These are phyloP conservation scores for Endoconidiophora laricicola DNA, from an alignment of 2,329 filamentous ascomycete species.

Conservation along the genomic window DNA sequence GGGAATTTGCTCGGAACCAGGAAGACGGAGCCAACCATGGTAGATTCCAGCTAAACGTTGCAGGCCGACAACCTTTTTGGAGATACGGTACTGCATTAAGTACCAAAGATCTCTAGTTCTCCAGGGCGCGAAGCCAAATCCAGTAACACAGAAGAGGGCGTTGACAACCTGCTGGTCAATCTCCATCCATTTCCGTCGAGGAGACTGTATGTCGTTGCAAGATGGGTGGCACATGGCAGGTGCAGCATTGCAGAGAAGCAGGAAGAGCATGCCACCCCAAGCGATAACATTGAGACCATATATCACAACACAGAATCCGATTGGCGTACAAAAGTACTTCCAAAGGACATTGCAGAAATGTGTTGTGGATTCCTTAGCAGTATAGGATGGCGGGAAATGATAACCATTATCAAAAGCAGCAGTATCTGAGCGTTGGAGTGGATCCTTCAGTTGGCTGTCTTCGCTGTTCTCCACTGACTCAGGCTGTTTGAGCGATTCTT, in stretches of 20 bases:
- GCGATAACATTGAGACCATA: constrained; percentile 73
- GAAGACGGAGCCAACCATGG: constrained; percentile 56
- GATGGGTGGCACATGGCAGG: constrained; percentile 55
- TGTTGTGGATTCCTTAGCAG: constrained; percentile 39
- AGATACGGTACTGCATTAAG: constrained; percentile 46
- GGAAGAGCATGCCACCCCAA: constrained; percentile 83
- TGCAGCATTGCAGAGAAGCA: constrained; percentile 60
- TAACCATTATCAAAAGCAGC: constrained; percentile 45
- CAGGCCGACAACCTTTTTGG: constrained; percentile 36
- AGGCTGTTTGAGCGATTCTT: background rate
- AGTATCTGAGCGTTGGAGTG: constrained; percentile 14
- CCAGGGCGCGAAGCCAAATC: constrained; percentile 73
- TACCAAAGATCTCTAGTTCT: constrained; percentile 66
- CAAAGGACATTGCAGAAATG: constrained; percentile 46
- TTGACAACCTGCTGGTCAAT: constrained; percentile 61
- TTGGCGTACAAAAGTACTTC: constrained; percentile 56
- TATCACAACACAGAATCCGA: constrained; percentile 60
- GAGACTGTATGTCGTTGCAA: constrained; percentile 58
- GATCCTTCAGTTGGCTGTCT: background rate
- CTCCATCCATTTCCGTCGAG: constrained; percentile 73
- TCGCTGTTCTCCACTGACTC: background rate
- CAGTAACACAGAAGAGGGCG: constrained; percentile 66
- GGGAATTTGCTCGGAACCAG: constrained; percentile 44
- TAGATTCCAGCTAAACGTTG: constrained; percentile 59
- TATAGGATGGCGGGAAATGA: constrained; percentile 45